Evolutionary conservation across 306 rosid genomes (phyloP).

Genomic region (Ammopiptanthus mongolicus): DNA sequence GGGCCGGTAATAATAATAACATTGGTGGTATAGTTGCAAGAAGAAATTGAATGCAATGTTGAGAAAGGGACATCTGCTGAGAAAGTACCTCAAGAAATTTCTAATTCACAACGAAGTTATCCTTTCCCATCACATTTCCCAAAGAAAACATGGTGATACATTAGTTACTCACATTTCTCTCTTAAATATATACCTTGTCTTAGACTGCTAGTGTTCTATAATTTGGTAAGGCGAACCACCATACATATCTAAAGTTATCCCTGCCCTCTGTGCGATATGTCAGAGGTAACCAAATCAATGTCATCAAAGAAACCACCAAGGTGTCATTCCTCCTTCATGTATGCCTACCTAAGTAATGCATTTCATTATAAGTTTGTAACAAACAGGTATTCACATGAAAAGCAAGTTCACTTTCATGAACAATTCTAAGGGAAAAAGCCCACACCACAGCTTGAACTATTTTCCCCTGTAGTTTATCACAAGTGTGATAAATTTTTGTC

Average conservation of each 20-base stretch:
- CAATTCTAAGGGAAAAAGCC: background rate
- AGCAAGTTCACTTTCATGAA: constrained; percentile 5
- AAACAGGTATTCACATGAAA: constrained; percentile 1
- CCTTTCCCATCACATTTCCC: constrained; percentile 34
- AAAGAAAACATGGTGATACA: constrained; percentile 14
- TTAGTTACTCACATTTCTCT: constrained; percentile 10
- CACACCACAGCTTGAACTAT: constrained; percentile 6
- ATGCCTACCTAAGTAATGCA: constrained; percentile 4
- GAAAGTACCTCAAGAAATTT: background rate
- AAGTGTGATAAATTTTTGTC: constrained; percentile 34
- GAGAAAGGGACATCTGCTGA: background rate
- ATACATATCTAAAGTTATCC: constrained; percentile 10
- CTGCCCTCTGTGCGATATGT: background rate
- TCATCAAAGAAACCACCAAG: constrained; percentile 2
- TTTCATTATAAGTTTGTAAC: background rate
- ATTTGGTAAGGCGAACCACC: constrained; percentile 13
- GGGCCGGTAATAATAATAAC: too few species aligned
- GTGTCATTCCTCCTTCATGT: background rate
- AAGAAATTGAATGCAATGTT: background rate
- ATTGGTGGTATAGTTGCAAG: background rate
- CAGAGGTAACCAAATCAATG: constrained; percentile 11
- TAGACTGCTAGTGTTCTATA: background rate
- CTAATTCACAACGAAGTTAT: constrained; percentile 7
- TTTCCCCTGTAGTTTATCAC: constrained; percentile 11
- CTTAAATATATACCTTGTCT: constrained; percentile 22